Evolutionary conservation across 2,329 filamentous ascomycete species (phyloP).

Genomic region (Sclerotiophoma versabilis): DNA sequence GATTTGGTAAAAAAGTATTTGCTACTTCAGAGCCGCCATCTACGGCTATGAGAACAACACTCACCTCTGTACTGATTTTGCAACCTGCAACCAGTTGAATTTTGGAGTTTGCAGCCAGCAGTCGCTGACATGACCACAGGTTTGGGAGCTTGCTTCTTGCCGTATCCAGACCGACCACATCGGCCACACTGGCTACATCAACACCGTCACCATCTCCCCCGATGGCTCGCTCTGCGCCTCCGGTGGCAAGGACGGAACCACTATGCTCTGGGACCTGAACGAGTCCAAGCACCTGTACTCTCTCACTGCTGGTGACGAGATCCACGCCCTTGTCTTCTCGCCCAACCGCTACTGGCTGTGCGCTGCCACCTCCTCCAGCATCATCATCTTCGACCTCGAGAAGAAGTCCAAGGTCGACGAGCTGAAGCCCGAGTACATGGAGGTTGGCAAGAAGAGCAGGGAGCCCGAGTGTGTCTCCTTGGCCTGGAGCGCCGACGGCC

Average conservation of each 20-base stretch:
- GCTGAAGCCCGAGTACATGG: constrained; percentile 97
- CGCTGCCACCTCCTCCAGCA: constrained; percentile 94
- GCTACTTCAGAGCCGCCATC: constrained; percentile 21
- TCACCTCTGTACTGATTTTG: constrained; percentile 69
- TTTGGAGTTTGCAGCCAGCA: constrained; percentile 7
- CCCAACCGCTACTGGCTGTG: constrained; percentile 99
- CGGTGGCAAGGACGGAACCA: constrained; percentile 99
- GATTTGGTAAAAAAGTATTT: constrained; percentile 48
- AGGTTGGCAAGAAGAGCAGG: constrained; percentile 97
- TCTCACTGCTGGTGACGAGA: constrained; percentile 98
- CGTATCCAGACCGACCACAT: constrained; percentile 99
- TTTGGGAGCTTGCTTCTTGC: constrained; percentile 99
- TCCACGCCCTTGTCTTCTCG: constrained; percentile 99
- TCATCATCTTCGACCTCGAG: constrained; percentile 99
- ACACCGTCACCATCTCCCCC: constrained; percentile 99
- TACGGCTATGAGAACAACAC: constrained; percentile 21
- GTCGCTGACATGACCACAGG: constrained; percentile 61
- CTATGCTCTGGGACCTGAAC: constrained; percentile 99
- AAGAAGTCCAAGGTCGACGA: constrained; percentile 99
- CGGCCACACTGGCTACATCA: constrained; percentile 99
- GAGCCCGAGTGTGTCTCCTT: constrained; percentile 98
- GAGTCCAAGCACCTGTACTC: constrained; percentile 99
- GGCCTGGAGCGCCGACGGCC: constrained; percentile 97
- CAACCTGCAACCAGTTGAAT: constrained; percentile 31
- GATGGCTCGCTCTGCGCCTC: constrained; percentile 99